Base-by-base conservation (phyloP, 805 yeast genomes). In the Diddensiella transvaalensis region DNA sequence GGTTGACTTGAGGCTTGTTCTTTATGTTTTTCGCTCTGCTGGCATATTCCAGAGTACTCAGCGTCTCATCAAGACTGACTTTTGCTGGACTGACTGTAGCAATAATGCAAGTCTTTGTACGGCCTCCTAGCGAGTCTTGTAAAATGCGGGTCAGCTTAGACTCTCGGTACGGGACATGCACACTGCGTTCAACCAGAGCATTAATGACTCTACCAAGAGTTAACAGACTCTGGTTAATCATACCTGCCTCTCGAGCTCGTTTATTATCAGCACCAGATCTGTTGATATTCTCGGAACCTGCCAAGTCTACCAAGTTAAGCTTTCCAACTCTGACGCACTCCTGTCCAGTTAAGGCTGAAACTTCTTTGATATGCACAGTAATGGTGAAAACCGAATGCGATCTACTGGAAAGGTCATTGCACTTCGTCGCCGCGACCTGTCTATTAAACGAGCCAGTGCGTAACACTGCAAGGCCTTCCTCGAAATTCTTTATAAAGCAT, bases 181-280 rank as follows among this genome's bases (percentile, higher is more conserved):
- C 66, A 15, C 73, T 71, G 26, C 73, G 73, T 52, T 80, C 85
- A 2, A 79, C 85, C 22, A 83, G 64, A 1, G 80, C 73, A 62
- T 84, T 88, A 15, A 90, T 89, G 0, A 90, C 96, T 51, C 95
- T 72, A 1, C 97, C 97, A 38, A 90, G 71, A 0, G 96, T 83
- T 30, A 90, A 70, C 44, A 90, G 72, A 63, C 93, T 84, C 66
- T 87, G 96, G 65, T 90, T 90, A 41, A 89, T 89, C 8, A 86
- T 79, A 0, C 96, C 96, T 0, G 96, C 96, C 61, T 90, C 98
- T 57, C 87, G 81, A 0, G 95, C 96, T 41, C 96, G 72, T 62
- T 80, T 83, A 54, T 85, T 81, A 18, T 78, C 73, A 0, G 96
- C 95, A 3, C 98, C 98, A 0, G 96, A 85, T 58, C 88, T 71